These are phyloP conservation scores for Penicillium mononematosum DNA, from an alignment of 495 filamentous ascomycete species.

Conservation along the genomic window DNA sequence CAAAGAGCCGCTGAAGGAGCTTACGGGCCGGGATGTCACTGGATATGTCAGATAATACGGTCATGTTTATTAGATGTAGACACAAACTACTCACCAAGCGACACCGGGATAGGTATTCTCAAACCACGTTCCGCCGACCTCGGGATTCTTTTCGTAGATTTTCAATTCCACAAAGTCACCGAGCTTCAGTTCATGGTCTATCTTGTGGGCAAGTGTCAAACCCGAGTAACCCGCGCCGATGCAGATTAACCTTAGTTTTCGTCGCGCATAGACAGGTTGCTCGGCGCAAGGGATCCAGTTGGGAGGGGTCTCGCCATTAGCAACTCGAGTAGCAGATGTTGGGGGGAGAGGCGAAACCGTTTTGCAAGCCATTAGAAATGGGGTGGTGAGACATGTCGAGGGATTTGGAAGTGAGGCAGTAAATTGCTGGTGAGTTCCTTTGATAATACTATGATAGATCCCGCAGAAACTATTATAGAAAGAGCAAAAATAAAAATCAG, in stretches of 20 bases:
- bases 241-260: constrained; percentile 36
- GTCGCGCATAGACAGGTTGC: constrained; percentile 11
- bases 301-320: background rate
- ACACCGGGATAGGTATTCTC: constrained; percentile 41
- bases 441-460: background rate
- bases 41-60: background rate
- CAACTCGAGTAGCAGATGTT: background rate
- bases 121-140: constrained; percentile 42
- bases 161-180: constrained; percentile 23
- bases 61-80: background rate
- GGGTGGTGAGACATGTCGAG: background rate
- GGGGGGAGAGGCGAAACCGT: background rate
- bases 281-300: background rate
- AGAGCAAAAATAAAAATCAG: background rate
- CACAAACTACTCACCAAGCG: constrained; percentile 17
- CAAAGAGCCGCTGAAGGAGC: background rate
- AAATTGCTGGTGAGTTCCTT: background rate
- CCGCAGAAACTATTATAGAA: no score
- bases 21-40: constrained; percentile 26
- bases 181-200: constrained; percentile 24
- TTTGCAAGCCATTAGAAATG: background rate
- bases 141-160: constrained; percentile 42
- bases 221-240: constrained; percentile 43
- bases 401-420: background rate
- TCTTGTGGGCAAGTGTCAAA: constrained; percentile 33